These are phyloP conservation scores for Iris macrosiphon DNA, from an alignment of 106 monocot species.

Conservation along the genomic window DNA sequence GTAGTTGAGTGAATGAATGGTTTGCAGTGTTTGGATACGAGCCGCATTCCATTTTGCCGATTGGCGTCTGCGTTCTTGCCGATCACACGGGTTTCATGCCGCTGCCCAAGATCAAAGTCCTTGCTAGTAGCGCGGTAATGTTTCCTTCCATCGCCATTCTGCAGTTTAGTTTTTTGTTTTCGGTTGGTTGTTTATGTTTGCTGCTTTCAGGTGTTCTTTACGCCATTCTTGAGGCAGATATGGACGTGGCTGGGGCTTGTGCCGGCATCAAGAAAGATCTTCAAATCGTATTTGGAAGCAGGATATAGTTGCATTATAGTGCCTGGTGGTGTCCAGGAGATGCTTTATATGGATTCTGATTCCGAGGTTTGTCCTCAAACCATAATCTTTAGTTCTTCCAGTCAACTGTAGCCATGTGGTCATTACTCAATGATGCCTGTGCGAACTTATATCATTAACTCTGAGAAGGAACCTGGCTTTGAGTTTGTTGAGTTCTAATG, in stretches of 20 bases:
- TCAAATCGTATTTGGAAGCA: slow-evolving; percentile 41
- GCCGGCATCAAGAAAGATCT: slow-evolving; percentile 74
- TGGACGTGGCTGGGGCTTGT: slow-evolving; percentile 89
- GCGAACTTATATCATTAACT: too few species aligned
- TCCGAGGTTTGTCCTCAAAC: slow-evolving; percentile 48
- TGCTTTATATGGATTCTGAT: slow-evolving; percentile 73
- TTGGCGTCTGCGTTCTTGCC: slow-evolving; percentile 52
- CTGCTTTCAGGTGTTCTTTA: slow-evolving; percentile 65
- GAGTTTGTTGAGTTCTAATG: too few species aligned
- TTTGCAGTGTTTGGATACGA: slow-evolving; percentile 88
- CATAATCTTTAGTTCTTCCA: too few species aligned
- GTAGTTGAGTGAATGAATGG: background rate
- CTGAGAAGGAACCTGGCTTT: too few species aligned
- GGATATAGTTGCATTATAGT: slow-evolving; percentile 80
- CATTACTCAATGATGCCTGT: too few species aligned
- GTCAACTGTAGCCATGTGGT: too few species aligned
- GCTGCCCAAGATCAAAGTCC: slow-evolving; percentile 72
- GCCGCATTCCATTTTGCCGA: slow-evolving; percentile 88
- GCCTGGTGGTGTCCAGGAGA: slow-evolving; percentile 85
- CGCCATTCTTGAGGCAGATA: slow-evolving; percentile 82
- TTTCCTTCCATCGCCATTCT: slow-evolving; percentile 4
- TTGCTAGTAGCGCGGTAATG: slow-evolving; percentile 93
- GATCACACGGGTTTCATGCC: slow-evolving; percentile 79
- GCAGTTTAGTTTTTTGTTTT: too few species aligned
- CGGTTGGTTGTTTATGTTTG: background rate